Conservation (phyloP, 2,329 filamentous ascomycete genomes). For the Bipolaris bicolor region DNA sequence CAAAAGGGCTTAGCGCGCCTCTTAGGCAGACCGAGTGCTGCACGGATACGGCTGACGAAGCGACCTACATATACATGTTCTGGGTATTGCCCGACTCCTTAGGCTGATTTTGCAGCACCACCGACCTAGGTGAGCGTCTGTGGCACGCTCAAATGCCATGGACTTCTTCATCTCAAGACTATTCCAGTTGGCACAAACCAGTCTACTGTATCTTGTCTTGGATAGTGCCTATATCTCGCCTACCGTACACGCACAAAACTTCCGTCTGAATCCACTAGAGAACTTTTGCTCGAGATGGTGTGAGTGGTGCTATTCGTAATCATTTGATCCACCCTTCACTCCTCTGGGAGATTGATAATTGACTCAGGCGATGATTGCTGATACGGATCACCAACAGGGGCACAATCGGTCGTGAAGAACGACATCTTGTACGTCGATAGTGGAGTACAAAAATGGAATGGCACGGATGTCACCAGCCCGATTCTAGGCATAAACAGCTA, state of each 20-base stretch:
- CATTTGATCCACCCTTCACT: no score
- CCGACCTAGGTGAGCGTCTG: neutral
- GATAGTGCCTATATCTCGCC: neutral
- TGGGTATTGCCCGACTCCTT: neutral
- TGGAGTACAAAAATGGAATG: conserved; percentile 1
- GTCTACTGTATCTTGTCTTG: neutral
- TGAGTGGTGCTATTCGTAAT: neutral
- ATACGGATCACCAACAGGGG: neutral
- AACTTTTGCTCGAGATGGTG: conserved; percentile 1
- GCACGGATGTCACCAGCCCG: neutral
- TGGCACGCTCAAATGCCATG: neutral
- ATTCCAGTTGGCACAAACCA: neutral
- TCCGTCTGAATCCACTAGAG: neutral
- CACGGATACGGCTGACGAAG: neutral
- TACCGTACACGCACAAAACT: neutral
- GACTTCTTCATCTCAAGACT: neutral
- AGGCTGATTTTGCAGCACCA: neutral
- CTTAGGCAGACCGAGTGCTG: neutral
- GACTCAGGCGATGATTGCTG: neutral
- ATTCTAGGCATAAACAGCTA: neutral
- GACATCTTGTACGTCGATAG: neutral
- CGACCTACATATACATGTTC: neutral
- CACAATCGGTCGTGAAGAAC: neutral
- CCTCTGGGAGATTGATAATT: neutral
- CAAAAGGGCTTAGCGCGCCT: neutral